Evolutionary conservation across 371 early-diverging fungal genomes (phyloP), one percentile per base, ranked within the genome.

Genomic region (Actinomucor elegans): DNA sequence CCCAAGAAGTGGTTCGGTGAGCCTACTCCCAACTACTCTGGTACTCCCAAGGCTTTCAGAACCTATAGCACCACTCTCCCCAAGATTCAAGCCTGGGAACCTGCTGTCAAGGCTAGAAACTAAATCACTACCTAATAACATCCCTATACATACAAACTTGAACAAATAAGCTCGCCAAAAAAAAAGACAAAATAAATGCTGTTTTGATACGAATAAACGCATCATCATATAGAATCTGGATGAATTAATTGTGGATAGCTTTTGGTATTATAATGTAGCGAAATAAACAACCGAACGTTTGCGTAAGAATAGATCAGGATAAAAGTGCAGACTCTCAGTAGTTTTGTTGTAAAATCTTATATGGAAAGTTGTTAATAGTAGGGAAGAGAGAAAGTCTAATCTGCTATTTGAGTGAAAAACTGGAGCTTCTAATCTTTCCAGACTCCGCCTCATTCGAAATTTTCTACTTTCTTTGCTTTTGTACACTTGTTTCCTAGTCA

Each of bases 51-150:
- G 49, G 92, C 91, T 17, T 94, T 69, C 80, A 88, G 83, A 66
- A 80, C 93, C 6, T 97, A 92, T 82, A 90, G 80, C 71, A 97
- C 97, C 24, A 90, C 91, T n/a, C 75, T 68, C 48, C 81, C 91
- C 32, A 94, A 94, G 81, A 60, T 91, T 54, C 58, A 72, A 34
- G 74, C 84, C 7, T 97, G 97, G 97, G 80, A 83, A 44, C 91
- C 92, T 32, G 61, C 73, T 64, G 83, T 69, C 56, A 79, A 77
- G 52, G 64, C 71, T 41, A 80, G 85, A 67, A 59, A 53, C 18
- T 15, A 38, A 15, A 9, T 40, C 14, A 18, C 15, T 21, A n/a
- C n/a, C 9, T 26, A 52, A 31, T 5, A 31, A 31, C 11, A 31
- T 7, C 5, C 31, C 31, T 31, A 31, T 31, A 31, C 11, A 31